Evolutionary conservation across 2,329 filamentous ascomycete genomes (phyloP).

Genomic region (Zymoseptoria tritici): DNA sequence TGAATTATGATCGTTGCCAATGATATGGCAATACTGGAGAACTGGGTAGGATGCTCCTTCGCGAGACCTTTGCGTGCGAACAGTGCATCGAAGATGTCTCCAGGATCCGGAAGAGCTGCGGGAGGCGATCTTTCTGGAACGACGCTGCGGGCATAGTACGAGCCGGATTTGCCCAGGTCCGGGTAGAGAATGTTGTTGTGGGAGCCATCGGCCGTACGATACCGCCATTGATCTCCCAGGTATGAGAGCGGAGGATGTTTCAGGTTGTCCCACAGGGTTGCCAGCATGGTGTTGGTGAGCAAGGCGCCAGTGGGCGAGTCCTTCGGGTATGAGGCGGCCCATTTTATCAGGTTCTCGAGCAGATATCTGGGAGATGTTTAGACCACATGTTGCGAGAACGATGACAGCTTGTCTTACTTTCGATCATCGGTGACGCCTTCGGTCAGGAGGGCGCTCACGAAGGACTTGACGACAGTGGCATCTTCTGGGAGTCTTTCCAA

Average conservation of each 20-base stretch:
- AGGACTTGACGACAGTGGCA: background rate
- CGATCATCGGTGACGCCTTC: background rate
- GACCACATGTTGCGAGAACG: background rate
- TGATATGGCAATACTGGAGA: background rate
- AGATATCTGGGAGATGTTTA: background rate
- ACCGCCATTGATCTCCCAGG: background rate
- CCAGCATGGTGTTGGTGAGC: background rate
- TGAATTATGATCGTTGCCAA: conserved; percentile 63
- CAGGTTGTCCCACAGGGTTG: background rate
- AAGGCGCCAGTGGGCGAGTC: background rate
- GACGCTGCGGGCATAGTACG: background rate
- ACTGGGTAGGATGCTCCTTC: background rate
- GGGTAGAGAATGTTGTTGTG: background rate
- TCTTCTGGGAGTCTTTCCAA: background rate
- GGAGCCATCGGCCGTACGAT: background rate
- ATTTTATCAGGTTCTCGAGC: background rate
- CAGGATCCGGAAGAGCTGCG: background rate
- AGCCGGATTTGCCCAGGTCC: background rate
- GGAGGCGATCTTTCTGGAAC: background rate
- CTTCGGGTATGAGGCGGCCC: background rate
- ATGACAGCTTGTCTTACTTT: background rate
- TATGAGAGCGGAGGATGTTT: background rate
- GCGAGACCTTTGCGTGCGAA: background rate
- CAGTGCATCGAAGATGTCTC: background rate
- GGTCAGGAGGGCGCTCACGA: background rate